A percentile compares a stretch with the other conserved stretches of the same genome.
These are phyloP conservation scores for Plicaturopsis crispa DNA, from an alignment of 768 basidiomycete species.

Conservation along the genomic window DNA sequence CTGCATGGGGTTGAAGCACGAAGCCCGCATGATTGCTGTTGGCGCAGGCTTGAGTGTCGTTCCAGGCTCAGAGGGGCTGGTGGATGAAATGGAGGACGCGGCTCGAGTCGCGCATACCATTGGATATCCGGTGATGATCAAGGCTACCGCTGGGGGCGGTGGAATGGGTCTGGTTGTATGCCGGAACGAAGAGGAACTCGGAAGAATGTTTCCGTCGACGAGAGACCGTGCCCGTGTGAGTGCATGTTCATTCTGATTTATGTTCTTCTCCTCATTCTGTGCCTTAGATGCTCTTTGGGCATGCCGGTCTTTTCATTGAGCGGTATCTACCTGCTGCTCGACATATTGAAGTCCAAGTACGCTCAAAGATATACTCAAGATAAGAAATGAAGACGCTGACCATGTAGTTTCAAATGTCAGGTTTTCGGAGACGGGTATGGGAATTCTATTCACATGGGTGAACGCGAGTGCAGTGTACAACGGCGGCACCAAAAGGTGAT, in stretches of 20 bases:
- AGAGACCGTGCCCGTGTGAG: constrained; percentile 38
- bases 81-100: constrained; percentile 33
- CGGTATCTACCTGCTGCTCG: constrained; percentile 45
- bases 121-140: constrained; percentile 59
- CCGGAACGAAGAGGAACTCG: constrained; percentile 28
- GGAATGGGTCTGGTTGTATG: constrained; percentile 63
- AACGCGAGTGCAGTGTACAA: constrained; percentile 66
- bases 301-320: constrained; percentile 51
- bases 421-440: constrained; percentile 61
- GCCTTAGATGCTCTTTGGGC: constrained; percentile 36
- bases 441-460: constrained; percentile 54
- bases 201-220: constrained; percentile 24
- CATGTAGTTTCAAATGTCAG: constrained; percentile 21
- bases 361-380: not conserved
- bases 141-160: constrained; percentile 63
- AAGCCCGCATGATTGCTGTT: constrained; percentile 37
- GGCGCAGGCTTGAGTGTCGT: constrained; percentile 46
- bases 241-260: not conserved
- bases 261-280: not conserved
- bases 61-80: constrained; percentile 46
- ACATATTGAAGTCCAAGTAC: constrained; percentile 63
- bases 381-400: not conserved
- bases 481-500: constrained; percentile 68
- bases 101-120: constrained; percentile 28
- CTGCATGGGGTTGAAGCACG: constrained; percentile 57